These are phyloP conservation scores for Pelomyxa schiedti DNA, from an alignment of 78 protist species.

Conservation along the genomic window DNA sequence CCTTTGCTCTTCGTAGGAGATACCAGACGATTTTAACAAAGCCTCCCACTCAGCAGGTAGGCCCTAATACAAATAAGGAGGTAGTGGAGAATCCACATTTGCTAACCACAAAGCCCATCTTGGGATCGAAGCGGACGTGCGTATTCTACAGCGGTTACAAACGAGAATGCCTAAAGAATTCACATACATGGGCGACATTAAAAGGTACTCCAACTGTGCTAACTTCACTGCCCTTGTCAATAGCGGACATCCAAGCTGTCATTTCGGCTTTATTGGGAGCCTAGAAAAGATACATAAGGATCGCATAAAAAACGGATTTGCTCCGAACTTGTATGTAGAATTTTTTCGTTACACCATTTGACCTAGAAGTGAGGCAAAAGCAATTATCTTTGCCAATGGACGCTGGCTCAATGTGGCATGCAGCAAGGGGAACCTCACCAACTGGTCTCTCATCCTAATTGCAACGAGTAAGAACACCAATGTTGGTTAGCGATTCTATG, in stretches of 20 bases:
- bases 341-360: conserved; percentile 36
- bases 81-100: not conserved
- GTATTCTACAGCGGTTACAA: too few relatives aligned
- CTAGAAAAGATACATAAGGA: not conserved
- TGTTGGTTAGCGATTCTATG: not conserved
- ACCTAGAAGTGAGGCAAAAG: conserved; percentile 41
- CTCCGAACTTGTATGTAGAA: conserved; percentile 37
- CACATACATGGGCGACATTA: conserved; percentile 43
- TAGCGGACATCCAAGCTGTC: conserved; percentile 36
- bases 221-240: conserved; percentile 44
- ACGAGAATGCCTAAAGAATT: too few relatives aligned
- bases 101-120: conserved; percentile 42
- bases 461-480: not conserved
- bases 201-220: conserved; percentile 34
- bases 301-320: not conserved
- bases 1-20: conserved; percentile 34
- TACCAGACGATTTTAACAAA: conserved; percentile 24
- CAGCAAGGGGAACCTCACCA: conserved; percentile 37
- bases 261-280: conserved; percentile 11
- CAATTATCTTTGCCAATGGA: conserved; percentile 26
- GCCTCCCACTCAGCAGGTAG: conserved; percentile 62
- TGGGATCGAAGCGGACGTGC: conserved; percentile 51
- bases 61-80: conserved; percentile 8
- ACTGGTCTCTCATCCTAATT: conserved; percentile 18
- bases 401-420: conserved; percentile 8